Conservation (phyloP, 2,329 filamentous ascomycete species). For the Lomentospora prolificans region DNA sequence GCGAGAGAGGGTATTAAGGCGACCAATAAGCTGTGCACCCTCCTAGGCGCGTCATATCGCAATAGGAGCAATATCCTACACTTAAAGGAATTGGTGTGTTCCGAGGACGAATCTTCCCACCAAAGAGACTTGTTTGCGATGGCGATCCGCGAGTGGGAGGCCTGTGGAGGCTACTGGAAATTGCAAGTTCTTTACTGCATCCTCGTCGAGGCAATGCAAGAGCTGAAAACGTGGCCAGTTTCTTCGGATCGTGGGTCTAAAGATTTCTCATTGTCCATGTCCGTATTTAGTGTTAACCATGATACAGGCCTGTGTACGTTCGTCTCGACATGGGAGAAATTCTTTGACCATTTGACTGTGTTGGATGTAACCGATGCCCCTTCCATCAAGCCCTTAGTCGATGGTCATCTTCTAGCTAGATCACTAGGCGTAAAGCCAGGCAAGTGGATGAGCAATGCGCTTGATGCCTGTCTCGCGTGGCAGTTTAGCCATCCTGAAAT, state of each 20-base stretch:
- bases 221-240: constrained; percentile 28
- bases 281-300: too few species aligned
- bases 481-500: constrained; percentile 69
- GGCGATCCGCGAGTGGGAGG: constrained; percentile 64
- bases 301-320: constrained; percentile 33
- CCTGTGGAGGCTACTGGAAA: constrained; percentile 53
- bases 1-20: constrained; percentile 70
- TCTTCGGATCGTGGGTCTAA: constrained; percentile 15
- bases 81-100: constrained; percentile 47
- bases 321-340: constrained; percentile 39
- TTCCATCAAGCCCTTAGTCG: constrained; percentile 53
- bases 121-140: constrained; percentile 61
- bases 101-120: constrained; percentile 29
- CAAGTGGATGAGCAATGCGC: constrained; percentile 72
- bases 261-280: background rate
- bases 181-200: constrained; percentile 60
- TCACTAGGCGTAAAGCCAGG: constrained; percentile 62
- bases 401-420: constrained; percentile 64
- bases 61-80: constrained; percentile 52
- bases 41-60: constrained; percentile 55
- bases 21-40: constrained; percentile 62
- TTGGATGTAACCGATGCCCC: constrained; percentile 49
- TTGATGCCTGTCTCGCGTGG: constrained; percentile 78
- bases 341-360: constrained; percentile 43
- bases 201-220: constrained; percentile 49